Base-by-base conservation (phyloP, 140 eudicot species). In the Cichorium intybus region DNA sequence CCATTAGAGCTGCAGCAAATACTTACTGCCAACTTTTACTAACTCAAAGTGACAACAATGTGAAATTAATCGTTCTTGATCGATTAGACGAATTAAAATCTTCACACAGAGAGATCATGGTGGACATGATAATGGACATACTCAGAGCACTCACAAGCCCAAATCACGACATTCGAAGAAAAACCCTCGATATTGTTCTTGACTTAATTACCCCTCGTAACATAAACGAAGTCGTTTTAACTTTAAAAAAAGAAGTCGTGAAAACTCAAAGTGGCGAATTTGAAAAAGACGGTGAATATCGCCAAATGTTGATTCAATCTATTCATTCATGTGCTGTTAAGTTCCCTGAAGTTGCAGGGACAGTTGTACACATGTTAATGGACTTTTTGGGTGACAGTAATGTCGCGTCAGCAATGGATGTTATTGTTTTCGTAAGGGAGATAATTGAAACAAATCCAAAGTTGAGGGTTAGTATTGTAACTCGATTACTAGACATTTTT, bases 301-400 rank as follows among this genome's bases (percentile, higher is more conserved):
- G 81, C 7, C 85, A 80, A 61, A 70, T 80, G 81, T 79, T 80
- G 24, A 71, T 80, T 6, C 78, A 80, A 62, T 78, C 85, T 47
- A 80, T 80, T 20, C 85, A 80, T 72, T 64, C 72, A 8, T 80
- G 85, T 75, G 85, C 85, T 3, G 64, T 80, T 31, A 80, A 80
- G 43, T 80, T 75, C 50, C 85, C 88, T 15, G 88, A 82, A 56
- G 88, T 82, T 33, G 88, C 88, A 31, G 78, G 82, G 62, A 75
- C 82, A 6, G 85, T 82, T 27, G 88, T 82, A 23, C 84, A 78
- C 72, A 74, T 82, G 54, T 77, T 82, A 58, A 82, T 82, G 85
- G 88, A 82, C 49, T 82, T 82, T 72, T 70, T 82, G 56, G 88
- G 88, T 7, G 88, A 82, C 48, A 78, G 77, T 61, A 82, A 82